Evolutionary conservation across 176 grass and related monocot genomes (phyloP).

Genomic region (Triticum turgidum): DNA sequence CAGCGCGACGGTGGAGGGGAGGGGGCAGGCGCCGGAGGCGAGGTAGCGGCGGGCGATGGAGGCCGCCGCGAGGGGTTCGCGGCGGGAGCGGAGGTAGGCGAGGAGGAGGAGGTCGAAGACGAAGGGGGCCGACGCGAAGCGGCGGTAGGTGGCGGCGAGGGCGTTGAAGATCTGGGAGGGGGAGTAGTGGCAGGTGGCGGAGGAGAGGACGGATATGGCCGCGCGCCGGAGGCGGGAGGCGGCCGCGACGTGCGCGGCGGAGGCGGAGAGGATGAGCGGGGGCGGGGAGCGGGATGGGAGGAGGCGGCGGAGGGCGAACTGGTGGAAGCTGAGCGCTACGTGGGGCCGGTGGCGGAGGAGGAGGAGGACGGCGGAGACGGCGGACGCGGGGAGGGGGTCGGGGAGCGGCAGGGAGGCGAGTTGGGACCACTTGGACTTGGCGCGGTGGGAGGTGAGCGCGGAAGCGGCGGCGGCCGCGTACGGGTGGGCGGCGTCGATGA

Average conservation of each 20-base stretch:
- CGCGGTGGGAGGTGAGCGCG: conserved; percentile 32
- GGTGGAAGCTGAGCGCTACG: conserved; percentile 35
- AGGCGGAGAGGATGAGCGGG: conserved; percentile 19
- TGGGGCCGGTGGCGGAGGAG: conserved; percentile 35
- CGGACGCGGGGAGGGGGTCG: conserved; percentile 11
- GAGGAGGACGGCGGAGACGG: conserved; percentile 32
- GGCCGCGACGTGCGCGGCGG: conserved; percentile 25
- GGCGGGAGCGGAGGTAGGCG: conserved; percentile 36
- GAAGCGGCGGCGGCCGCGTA: conserved; percentile 11
- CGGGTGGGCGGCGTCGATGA: conserved; percentile 22
- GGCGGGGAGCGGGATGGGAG: not conserved
- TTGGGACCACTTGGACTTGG: conserved; percentile 46
- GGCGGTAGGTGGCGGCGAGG: conserved; percentile 35
- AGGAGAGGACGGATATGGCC: conserved; percentile 22
- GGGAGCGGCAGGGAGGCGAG: conserved; percentile 36
- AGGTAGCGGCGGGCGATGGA: conserved; percentile 20
- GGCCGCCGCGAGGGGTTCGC: conserved; percentile 7
- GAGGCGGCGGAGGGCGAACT: conserved; percentile 18
- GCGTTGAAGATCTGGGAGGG: conserved; percentile 17
- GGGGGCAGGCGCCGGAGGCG: conserved; percentile 1
- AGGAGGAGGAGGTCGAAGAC: conserved; percentile 51
- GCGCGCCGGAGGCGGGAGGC: conserved; percentile 20
- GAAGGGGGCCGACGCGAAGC: conserved; percentile 26
- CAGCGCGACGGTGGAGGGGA: not conserved
- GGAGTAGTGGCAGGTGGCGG: conserved; percentile 22